Evolutionary conservation across 192 early-diverging fungal genomes (phyloP).

Genomic region (Rhizophagus clarus): DNA sequence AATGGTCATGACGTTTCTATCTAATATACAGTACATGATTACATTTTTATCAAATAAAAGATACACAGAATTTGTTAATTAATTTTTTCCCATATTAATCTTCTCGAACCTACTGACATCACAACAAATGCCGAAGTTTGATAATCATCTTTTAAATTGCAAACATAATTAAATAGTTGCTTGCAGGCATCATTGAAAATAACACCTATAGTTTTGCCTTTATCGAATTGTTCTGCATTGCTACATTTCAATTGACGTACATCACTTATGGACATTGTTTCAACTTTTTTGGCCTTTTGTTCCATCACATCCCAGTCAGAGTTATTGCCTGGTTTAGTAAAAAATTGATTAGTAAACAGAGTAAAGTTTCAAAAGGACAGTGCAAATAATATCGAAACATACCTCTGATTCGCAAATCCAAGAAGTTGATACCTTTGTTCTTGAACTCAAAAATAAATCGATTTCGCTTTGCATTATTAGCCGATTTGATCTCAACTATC

Average conservation of each 20-base stretch:
- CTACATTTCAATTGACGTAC: background rate
- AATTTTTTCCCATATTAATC: background rate
- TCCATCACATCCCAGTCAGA: background rate
- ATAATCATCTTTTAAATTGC: background rate
- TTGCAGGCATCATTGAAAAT: background rate
- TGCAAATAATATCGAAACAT: background rate
- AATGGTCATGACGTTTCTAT: no score
- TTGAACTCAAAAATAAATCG: constrained; percentile 4
- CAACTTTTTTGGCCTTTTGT: background rate
- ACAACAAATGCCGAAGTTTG: background rate
- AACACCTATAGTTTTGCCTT: background rate
- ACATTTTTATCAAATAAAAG: no score
- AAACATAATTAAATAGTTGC: background rate
- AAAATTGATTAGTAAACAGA: no score
- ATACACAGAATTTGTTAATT: background rate
- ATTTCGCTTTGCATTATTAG: background rate
- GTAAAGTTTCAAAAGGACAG: no score
- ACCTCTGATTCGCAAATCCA: background rate
- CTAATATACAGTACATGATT: no score
- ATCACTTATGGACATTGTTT: background rate
- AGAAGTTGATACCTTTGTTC: background rate
- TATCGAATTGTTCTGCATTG: background rate
- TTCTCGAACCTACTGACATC: background rate
- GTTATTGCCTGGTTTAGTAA: background rate
- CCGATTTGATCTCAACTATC: background rate